Percentiles rank a stretch among this genome's conserved stretches.
Conservation (phyloP, 2,329 filamentous ascomycete species). For the Aureobasidium sp. region DNA sequence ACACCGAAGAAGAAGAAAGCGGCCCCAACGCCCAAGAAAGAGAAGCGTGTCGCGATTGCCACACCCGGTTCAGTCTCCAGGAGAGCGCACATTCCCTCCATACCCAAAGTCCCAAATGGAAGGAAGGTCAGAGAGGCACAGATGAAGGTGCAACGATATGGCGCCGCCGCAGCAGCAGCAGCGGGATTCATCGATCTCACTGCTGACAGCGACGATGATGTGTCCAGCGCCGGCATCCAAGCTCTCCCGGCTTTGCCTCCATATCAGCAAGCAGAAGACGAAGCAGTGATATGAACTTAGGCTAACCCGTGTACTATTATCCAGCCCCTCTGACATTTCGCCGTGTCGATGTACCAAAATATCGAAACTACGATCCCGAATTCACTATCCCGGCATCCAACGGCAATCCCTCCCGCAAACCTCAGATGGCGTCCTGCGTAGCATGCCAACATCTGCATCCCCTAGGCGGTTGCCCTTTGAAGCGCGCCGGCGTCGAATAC, state of each 20-base stretch:
- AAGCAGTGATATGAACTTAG: not conserved
- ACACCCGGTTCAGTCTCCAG: not conserved
- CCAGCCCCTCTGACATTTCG: constrained; percentile 18
- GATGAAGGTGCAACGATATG: constrained; percentile 5
- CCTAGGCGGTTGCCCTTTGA: constrained; percentile 54
- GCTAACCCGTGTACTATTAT: constrained; percentile 9
- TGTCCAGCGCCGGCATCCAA: not conserved
- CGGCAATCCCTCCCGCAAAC: not conserved
- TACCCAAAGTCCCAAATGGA: not conserved
- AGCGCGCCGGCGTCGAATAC: constrained; percentile 51
- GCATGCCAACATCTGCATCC: constrained; percentile 51
- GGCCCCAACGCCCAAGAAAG: constrained; percentile 15
- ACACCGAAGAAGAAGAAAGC: constrained; percentile 11
- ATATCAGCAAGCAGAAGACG: not conserved
- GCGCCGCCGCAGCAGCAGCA: not conserved
- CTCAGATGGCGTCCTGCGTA: constrained; percentile 37
- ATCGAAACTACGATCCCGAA: constrained; percentile 14
- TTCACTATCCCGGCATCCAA: constrained; percentile 12
- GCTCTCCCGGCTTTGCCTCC: not conserved
- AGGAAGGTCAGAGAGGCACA: not conserved
- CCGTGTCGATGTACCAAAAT: constrained; percentile 18
- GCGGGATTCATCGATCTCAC: constrained; percentile 13
- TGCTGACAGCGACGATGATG: constrained; percentile 4
- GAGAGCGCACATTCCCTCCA: not conserved
- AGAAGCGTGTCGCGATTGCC: not conserved